These are phyloP conservation scores for Phanerochaete sordida DNA, from an alignment of 768 basidiomycete species.

Conservation along the genomic window DNA sequence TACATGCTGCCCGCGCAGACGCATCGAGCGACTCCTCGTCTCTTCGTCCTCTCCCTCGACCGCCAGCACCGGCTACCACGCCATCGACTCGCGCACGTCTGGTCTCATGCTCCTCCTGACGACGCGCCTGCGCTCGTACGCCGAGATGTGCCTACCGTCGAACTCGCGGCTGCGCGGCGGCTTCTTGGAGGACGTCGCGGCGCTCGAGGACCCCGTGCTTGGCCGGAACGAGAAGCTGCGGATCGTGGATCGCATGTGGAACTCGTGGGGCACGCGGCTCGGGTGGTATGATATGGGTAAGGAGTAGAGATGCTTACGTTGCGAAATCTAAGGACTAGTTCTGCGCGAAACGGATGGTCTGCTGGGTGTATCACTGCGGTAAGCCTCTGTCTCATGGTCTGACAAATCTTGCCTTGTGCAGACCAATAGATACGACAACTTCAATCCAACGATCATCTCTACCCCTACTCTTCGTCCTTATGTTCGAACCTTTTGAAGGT, in stretches of 20 bases:
- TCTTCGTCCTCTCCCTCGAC: constrained; percentile 17
- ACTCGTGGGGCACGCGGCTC: constrained; percentile 71
- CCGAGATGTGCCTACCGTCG: constrained; percentile 49
- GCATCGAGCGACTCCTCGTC: constrained; percentile 67
- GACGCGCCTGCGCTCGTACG: constrained; percentile 63
- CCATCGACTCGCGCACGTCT: constrained; percentile 55
- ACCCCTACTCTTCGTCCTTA: no score
- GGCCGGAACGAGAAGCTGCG: constrained; percentile 67
- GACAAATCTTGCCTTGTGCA: no score
- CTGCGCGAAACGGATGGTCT: no score
- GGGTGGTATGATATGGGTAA: constrained; percentile 44
- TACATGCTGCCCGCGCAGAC: constrained; percentile 34
- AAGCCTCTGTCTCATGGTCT: no score
- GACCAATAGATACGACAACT: no score
- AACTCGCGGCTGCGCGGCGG: constrained; percentile 65
- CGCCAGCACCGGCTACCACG: constrained; percentile 32
- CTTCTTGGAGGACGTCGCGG: constrained; percentile 81
- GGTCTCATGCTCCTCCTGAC: constrained; percentile 74
- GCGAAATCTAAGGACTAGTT: no score
- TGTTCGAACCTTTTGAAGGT: no score
- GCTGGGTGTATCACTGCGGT: no score
- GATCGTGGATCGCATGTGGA: constrained; percentile 86
- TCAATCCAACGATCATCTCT: no score
- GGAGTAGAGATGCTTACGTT: no score
- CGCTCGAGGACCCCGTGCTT: constrained; percentile 74